A percentile compares a stretch with the other conserved stretches of the same genome.
Evolutionary conservation across 208 protist species (phyloP).

Genomic region (Sergeia podlipaevii): DNA sequence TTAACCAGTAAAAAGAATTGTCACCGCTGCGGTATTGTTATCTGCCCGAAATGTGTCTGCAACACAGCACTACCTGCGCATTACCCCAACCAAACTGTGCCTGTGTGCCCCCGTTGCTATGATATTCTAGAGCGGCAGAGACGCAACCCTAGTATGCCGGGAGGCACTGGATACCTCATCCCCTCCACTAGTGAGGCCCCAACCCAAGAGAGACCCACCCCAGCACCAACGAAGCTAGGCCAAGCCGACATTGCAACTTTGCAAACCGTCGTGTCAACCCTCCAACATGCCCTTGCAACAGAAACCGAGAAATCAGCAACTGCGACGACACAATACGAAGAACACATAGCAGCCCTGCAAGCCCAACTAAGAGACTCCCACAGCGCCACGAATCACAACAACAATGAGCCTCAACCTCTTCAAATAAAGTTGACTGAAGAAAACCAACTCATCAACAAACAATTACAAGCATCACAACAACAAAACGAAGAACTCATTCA

Average conservation of each 20-base stretch:
- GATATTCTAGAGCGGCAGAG: slow-evolving; percentile 39
- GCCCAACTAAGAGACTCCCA: too few relatives aligned
- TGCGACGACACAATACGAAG: too few relatives aligned
- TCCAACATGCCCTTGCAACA: slow-evolving; percentile 12
- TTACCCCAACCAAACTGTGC: slow-evolving; percentile 32
- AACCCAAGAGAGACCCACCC: neutral
- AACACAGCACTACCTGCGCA: slow-evolving; percentile 30
- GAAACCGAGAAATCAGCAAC: too few relatives aligned
- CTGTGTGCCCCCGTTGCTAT: slow-evolving; percentile 45
- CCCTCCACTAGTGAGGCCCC: slow-evolving; percentile 1
- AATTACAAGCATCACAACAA: too few relatives aligned
- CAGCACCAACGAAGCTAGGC: neutral
- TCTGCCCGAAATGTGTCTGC: slow-evolving; percentile 39
- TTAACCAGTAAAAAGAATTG: slow-evolving; percentile 53
- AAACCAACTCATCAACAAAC: too few relatives aligned
- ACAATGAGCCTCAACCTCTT: too few relatives aligned
- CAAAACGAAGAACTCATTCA: too few relatives aligned
- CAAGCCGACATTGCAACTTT: slow-evolving; percentile 4
- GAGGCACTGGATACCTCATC: slow-evolving; percentile 3
- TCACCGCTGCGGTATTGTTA: slow-evolving; percentile 67
- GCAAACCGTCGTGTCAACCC: slow-evolving; percentile 13
- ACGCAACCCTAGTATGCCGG: slow-evolving; percentile 1
- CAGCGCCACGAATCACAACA: too few relatives aligned
- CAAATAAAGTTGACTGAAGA: too few relatives aligned
- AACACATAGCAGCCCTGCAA: too few relatives aligned